A percentile compares a stretch with the other conserved stretches of the same genome.
These are phyloP conservation scores for Diaporthe sp. DNA, from an alignment of 2,329 filamentous ascomycete genomes.

Conservation along the genomic window DNA sequence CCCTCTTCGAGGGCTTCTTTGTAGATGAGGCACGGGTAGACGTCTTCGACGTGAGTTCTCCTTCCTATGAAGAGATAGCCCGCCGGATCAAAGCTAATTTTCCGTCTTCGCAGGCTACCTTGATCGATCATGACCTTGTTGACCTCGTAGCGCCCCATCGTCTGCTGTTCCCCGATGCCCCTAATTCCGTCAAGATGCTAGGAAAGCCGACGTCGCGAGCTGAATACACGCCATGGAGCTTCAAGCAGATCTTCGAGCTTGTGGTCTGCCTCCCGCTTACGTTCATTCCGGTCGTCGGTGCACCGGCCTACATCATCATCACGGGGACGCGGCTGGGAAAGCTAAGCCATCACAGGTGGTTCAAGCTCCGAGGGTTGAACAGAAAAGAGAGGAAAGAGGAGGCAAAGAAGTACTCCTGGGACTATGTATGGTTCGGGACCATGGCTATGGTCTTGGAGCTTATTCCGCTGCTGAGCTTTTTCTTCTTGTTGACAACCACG, in stretches of 20 bases:
- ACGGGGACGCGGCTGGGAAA: conserved; percentile 91
- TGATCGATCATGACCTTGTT: conserved; percentile 80
- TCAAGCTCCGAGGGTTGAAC: conserved; percentile 80
- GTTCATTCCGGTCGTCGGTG: conserved; percentile 86
- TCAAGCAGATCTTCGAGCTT: conserved; percentile 91
- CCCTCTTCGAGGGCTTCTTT: conserved; percentile 83
- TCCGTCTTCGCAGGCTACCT: conserved; percentile 65
- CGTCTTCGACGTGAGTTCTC: conserved; percentile 80
- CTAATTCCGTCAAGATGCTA: conserved; percentile 82
- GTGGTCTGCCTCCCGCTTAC: conserved; percentile 85
- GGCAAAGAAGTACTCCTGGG: conserved; percentile 77
- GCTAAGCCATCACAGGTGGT: conserved; percentile 92
- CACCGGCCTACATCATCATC: conserved; percentile 86
- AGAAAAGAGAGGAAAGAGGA: conserved; percentile 81
- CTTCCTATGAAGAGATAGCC: neutral
- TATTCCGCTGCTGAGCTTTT: conserved; percentile 91
- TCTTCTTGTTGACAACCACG: conserved; percentile 91
- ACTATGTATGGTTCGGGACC: conserved; percentile 95
- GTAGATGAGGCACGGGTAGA: conserved; percentile 85
- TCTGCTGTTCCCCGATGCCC: conserved; percentile 75
- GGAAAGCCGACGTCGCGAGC: conserved; percentile 84
- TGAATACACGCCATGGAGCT: conserved; percentile 88
- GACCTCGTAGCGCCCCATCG: conserved; percentile 78
- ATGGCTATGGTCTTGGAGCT: conserved; percentile 87
- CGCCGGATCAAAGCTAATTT: conserved; percentile 36